phyloP scores from a whole-genome alignment of 2,329 filamentous ascomycete genomes.

The Claviceps sp. region DNA sequence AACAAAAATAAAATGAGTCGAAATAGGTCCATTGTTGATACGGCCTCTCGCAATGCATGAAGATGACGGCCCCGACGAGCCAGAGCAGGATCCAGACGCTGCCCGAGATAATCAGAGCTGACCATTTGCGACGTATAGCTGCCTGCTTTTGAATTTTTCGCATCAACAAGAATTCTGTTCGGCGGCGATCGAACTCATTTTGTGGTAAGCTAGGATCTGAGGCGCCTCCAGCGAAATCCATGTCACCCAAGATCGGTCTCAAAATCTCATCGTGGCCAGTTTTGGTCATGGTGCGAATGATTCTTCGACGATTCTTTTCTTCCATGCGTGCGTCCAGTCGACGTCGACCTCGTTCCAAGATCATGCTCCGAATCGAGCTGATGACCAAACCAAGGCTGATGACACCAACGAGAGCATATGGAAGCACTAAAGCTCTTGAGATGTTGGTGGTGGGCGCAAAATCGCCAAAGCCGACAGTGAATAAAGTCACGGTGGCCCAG shows the following conservation, averaged over 20 bases:
- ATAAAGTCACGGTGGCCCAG: conserved; percentile 61
- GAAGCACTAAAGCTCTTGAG: conserved; percentile 61
- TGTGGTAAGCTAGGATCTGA: conserved; percentile 8
- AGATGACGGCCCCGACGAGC: conserved; percentile 67
- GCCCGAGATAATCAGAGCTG: conserved; percentile 54
- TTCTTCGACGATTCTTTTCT: conserved; percentile 41
- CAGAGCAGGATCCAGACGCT: conserved; percentile 61
- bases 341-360: conserved; percentile 42
- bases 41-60: conserved; percentile 37
- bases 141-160: conserved; percentile 60
- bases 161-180: conserved; percentile 68
- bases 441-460: conserved; percentile 34
- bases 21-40: conserved; percentile 63
- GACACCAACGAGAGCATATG: conserved; percentile 71
- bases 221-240: conserved; percentile 4
- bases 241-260: conserved; percentile 27
- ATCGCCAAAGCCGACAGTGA: conserved; percentile 53
- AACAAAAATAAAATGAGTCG: conserved; percentile 72
- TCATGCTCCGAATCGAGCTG: conserved; percentile 57
- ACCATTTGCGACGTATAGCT: conserved; percentile 56
- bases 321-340: conserved; percentile 43
- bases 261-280: conserved; percentile 35
- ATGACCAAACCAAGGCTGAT: conserved; percentile 78
- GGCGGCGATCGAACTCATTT: conserved; percentile 45
- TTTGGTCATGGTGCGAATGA: conserved; percentile 31